phyloP scores from a whole-genome alignment of 2,329 filamentous ascomycete genomes.

The Nothophoma quercina region DNA sequence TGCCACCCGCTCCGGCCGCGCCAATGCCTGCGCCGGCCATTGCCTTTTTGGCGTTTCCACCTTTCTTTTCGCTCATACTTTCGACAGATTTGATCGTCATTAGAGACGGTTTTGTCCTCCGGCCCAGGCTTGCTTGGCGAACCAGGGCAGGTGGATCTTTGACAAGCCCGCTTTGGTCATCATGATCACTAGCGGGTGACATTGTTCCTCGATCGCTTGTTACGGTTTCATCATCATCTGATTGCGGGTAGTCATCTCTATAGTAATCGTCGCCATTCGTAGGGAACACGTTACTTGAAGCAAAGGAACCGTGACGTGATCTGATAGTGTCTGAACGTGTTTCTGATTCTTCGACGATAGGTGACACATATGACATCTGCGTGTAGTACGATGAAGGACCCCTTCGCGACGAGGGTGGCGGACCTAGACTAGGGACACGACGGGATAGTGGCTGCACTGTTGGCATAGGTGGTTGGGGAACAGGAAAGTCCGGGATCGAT shows the following conservation, averaged over 20 bases:
- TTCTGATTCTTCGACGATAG: slow-evolving; percentile 59
- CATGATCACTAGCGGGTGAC: slow-evolving; percentile 43
- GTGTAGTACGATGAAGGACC: slow-evolving; percentile 60
- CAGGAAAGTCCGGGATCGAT: slow-evolving; percentile 53
- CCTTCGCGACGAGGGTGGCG: slow-evolving; percentile 57
- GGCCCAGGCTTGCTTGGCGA: slow-evolving; percentile 58
- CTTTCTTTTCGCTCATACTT: slow-evolving; percentile 36
- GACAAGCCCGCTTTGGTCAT: slow-evolving; percentile 51
- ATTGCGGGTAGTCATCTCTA: slow-evolving; percentile 42
- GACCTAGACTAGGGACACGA: slow-evolving; percentile 54
- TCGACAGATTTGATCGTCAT: slow-evolving; percentile 58
- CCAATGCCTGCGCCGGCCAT: slow-evolving; percentile 24
- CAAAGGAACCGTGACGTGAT: slow-evolving; percentile 54
- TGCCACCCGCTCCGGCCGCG: slow-evolving; percentile 23
- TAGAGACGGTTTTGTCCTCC: slow-evolving; percentile 56
- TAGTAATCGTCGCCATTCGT: slow-evolving; percentile 52
- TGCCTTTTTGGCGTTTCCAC: slow-evolving; percentile 23
- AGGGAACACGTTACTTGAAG: slow-evolving; percentile 59
- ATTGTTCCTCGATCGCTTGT: slow-evolving; percentile 40
- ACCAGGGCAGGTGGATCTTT: slow-evolving; percentile 38
- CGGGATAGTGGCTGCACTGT: slow-evolving; percentile 46
- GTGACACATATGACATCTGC: slow-evolving; percentile 56
- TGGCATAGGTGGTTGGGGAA: slow-evolving; percentile 45
- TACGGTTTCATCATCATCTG: slow-evolving; percentile 50
- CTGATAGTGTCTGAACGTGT: slow-evolving; percentile 53